Evolutionary conservation across 306 rosid genomes (phyloP).

Genomic region (Abrus pulchellus): DNA sequence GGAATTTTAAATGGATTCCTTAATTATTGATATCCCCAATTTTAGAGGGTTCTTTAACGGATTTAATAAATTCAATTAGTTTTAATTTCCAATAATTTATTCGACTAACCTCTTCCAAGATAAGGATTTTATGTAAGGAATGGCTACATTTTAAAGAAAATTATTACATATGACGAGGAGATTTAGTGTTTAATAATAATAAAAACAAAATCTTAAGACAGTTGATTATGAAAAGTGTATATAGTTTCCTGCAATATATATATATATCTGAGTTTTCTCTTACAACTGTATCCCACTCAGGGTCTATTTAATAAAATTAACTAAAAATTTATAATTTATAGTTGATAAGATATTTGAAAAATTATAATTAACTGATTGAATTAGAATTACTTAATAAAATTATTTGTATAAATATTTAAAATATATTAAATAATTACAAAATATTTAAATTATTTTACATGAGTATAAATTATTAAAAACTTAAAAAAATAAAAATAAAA

Average conservation of each 20-base stretch:
- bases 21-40: background rate
- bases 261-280: background rate
- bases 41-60: background rate
- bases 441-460: too few relatives aligned
- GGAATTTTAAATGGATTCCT: background rate
- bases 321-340: too few relatives aligned
- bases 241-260: background rate
- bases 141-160: background rate
- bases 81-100: background rate
- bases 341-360: too few relatives aligned
- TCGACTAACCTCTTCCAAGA: background rate
- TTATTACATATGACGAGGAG: background rate
- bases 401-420: too few relatives aligned
- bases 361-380: too few relatives aligned
- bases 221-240: slow-evolving; percentile 20
- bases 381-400: too few relatives aligned
- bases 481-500: too few relatives aligned
- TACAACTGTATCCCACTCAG: background rate
- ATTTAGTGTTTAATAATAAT: background rate
- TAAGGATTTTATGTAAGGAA: background rate
- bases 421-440: too few relatives aligned
- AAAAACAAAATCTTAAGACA: background rate
- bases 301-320: too few relatives aligned
- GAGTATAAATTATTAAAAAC: too few relatives aligned
- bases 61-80: background rate